phyloP scores from a whole-genome alignment of 106 monocot species.

The Dendrobium catenatum region DNA sequence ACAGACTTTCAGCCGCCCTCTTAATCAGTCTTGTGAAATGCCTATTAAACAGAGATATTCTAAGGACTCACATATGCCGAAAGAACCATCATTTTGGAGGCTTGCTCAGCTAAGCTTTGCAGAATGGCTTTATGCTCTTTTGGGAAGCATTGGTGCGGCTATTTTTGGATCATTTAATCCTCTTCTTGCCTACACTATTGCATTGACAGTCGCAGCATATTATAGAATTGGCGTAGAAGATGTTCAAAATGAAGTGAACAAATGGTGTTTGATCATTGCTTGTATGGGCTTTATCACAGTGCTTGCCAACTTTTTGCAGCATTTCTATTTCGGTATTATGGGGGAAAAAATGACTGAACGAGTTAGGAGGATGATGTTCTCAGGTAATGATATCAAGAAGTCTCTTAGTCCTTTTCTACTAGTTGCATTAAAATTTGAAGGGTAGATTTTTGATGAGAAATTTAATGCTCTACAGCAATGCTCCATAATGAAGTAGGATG shows the following conservation, averaged over 20 bases:
- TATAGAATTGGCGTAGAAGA: conserved; percentile 51
- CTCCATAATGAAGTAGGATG: conserved; percentile 94
- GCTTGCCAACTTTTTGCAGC: conserved; percentile 95
- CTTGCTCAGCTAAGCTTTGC: conserved; percentile 79
- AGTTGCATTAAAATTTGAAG: neutral
- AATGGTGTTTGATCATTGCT: conserved; percentile 83
- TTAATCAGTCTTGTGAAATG: conserved; percentile 36
- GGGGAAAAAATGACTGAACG: conserved; percentile 99
- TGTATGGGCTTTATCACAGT: conserved; percentile 92
- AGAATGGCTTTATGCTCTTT: conserved; percentile 94
- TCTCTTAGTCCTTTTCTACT: neutral
- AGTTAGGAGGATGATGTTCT: conserved; percentile 98
- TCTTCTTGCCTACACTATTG: conserved; percentile 81
- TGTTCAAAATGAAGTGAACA: conserved; percentile 69
- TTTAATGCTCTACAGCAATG: conserved; percentile 49
- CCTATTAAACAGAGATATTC: conserved; percentile 30
- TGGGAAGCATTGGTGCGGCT: conserved; percentile 91
- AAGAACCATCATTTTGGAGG: conserved; percentile 79
- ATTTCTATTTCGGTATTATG: conserved; percentile 99
- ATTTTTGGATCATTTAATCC: conserved; percentile 99
- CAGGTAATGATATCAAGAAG: conserved; percentile 37
- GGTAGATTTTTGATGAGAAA: neutral
- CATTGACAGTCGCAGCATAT: conserved; percentile 81
- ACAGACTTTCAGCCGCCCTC: conserved; percentile 70
- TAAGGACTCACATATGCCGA: conserved; percentile 23